Conservation (phyloP, 768 basidiomycete species). For the Suillus subalutaceus region DNA sequence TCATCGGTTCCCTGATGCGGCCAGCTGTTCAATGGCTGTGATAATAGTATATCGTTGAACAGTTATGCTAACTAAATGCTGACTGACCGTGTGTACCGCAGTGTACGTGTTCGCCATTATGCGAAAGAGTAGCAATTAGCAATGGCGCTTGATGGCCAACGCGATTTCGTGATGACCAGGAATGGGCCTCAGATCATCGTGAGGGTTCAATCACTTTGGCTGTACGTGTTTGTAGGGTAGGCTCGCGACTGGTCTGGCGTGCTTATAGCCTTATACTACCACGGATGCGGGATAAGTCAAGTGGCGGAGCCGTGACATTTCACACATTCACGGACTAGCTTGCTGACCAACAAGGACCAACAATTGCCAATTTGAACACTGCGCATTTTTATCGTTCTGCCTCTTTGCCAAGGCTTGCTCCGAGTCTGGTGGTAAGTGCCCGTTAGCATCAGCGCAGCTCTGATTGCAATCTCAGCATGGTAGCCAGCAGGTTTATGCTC, state of each 20-base stretch:
- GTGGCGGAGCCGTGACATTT: not conserved
- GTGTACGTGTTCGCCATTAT: not conserved
- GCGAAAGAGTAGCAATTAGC: not conserved
- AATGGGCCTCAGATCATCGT: not conserved
- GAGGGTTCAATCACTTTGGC: not conserved
- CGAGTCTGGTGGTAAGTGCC: conserved; percentile 8
- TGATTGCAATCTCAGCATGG: conserved; percentile 9
- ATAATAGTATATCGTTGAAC: not conserved
- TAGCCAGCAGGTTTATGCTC: conserved; percentile 27
- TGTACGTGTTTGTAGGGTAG: no score
- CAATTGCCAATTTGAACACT: not conserved
- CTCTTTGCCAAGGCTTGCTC: conserved; percentile 8
- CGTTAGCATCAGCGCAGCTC: conserved; percentile 9
- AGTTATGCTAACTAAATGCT: not conserved
- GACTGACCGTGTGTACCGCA: not conserved
- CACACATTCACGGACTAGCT: not conserved
- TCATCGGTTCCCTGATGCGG: not conserved
- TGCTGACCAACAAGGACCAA: not conserved
- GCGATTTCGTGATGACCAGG: not conserved
- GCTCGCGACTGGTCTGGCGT: no score
- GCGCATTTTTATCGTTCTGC: not conserved
- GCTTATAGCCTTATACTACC: no score
- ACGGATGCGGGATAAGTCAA: not conserved
- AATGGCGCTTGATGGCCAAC: not conserved
- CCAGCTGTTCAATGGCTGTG: not conserved